Evolutionary conservation across 495 filamentous ascomycete species (phyloP).

Genomic region (Aspergillus heteromorphus): DNA sequence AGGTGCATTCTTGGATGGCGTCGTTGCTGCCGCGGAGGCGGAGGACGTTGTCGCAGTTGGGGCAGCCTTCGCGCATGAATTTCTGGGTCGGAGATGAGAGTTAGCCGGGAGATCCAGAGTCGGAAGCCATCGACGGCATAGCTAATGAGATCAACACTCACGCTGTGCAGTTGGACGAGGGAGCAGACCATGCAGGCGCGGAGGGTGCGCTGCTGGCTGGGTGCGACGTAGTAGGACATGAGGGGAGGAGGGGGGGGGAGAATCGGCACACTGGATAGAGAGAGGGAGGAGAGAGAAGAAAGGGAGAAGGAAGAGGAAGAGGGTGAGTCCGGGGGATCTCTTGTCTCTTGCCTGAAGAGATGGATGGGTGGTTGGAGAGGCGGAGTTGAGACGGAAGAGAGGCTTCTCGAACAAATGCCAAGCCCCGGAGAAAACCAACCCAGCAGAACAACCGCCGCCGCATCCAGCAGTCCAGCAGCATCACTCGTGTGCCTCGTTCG

Average conservation of each 20-base stretch:
- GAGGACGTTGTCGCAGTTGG: conserved; percentile 92
- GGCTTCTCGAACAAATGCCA: conserved; percentile 21
- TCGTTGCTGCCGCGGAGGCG: conserved; percentile 73
- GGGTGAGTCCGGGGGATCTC: background rate
- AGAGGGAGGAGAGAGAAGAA: background rate
- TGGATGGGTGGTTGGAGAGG: background rate
- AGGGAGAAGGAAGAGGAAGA: background rate
- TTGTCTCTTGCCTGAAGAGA: background rate
- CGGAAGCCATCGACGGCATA: background rate
- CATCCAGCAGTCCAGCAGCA: background rate
- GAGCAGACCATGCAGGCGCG: conserved; percentile 99
- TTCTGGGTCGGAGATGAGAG: conserved; percentile 40
- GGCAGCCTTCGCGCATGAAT: conserved; percentile 82
- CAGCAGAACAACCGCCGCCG: no score
- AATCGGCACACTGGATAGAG: no score
- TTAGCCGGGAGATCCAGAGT: background rate
- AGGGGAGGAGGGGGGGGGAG: background rate
- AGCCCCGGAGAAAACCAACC: conserved; percentile 15
- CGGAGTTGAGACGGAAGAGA: conserved; percentile 1
- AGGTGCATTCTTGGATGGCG: conserved; percentile 85
- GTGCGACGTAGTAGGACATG: conserved; percentile 54
- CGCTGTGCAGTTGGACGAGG: conserved; percentile 73
- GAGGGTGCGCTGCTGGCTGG: conserved; percentile 67
- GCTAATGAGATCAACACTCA: conserved; percentile 31
- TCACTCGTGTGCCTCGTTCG: no score